Conservation (phyloP, 768 basidiomycete genomes). For the Mycena sanguinolenta region DNA sequence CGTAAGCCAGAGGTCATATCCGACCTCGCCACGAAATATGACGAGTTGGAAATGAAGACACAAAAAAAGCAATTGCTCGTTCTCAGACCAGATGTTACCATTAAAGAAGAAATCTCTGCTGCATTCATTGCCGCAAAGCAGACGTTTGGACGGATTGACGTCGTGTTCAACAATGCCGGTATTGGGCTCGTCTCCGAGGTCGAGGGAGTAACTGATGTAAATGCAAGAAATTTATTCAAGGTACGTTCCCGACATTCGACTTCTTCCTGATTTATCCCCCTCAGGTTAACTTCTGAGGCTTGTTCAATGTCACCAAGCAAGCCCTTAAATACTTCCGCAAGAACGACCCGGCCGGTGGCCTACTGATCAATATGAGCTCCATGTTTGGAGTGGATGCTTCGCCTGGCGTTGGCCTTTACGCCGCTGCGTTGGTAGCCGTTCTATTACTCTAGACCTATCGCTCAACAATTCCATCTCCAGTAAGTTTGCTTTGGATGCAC, state of each 20-base stretch:
- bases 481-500: too few species aligned
- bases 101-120: too few species aligned
- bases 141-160: too few species aligned
- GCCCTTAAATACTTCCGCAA: constrained; percentile 53
- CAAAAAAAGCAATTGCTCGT: constrained; percentile 48
- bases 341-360: constrained; percentile 55
- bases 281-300: constrained; percentile 52
- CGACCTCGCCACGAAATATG: too few species aligned
- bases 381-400: too few species aligned
- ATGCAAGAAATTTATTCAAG: constrained; percentile 53
- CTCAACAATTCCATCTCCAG: too few species aligned
- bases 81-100: constrained; percentile 55
- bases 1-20: too few species aligned
- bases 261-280: background rate
- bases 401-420: constrained; percentile 47
- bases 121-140: too few species aligned
- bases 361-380: constrained; percentile 54
- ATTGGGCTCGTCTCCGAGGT: too few species aligned
- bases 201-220: too few species aligned
- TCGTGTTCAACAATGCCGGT: too few species aligned
- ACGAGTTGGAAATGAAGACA: background rate
- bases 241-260: constrained; percentile 18
- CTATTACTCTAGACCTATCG: too few species aligned
- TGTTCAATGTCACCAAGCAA: constrained; percentile 47
- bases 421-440: constrained; percentile 38